Percentiles rank a stretch among this genome's conserved stretches.
phyloP scores from a whole-genome alignment of 805 yeast genomes.

The Candida easanensis region DNA sequence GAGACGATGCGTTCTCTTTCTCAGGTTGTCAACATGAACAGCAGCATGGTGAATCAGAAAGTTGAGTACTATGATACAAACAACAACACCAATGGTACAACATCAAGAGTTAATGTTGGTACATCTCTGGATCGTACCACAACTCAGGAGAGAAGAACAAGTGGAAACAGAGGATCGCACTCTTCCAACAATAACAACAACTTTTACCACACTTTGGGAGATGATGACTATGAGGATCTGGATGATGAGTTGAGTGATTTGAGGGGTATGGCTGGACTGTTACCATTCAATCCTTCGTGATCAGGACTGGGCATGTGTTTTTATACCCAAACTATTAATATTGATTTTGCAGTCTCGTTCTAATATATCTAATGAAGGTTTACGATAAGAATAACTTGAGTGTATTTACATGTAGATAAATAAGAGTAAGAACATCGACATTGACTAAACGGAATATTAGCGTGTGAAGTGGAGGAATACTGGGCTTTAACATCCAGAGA shows the following conservation, averaged over 20 bases:
- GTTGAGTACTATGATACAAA: conserved; percentile 6
- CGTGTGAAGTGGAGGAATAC: no score
- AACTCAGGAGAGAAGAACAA: neutral
- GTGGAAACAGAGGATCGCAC: conserved; percentile 1
- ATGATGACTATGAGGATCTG: conserved; percentile 21
- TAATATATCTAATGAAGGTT: neutral
- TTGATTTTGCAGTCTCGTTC: neutral
- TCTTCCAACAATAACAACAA: no score
- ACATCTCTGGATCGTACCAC: neutral
- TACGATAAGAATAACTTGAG: neutral
- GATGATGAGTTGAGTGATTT: conserved; percentile 21
- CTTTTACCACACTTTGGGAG: conserved; percentile 14
- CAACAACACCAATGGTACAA: neutral
- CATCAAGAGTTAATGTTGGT: neutral
- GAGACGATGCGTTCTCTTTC: conserved; percentile 62
- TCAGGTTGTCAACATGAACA: conserved; percentile 31
- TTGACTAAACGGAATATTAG: neutral
- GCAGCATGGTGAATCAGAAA: conserved; percentile 9
- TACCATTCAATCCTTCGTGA: conserved; percentile 28
- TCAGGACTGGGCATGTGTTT: neutral
- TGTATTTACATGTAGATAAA: conserved; percentile 2
- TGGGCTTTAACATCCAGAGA: no score
- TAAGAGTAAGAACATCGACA: neutral
- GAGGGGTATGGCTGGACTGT: conserved; percentile 16
- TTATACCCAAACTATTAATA: neutral